phyloP scores from a whole-genome alignment of 768 basidiomycete species.

The Rickenella mellea region DNA sequence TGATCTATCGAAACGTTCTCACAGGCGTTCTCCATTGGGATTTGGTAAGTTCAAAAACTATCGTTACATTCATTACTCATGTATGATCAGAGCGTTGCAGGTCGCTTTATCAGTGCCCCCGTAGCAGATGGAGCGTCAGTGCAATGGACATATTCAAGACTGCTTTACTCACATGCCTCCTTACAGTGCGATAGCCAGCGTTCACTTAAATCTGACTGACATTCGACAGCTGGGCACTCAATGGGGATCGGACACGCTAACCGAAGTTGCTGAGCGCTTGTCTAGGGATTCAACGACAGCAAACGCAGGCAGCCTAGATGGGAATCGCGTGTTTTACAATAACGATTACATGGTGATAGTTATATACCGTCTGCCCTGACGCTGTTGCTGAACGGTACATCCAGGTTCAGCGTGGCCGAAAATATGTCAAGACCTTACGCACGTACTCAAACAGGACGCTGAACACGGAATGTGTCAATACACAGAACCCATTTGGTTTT shows the following conservation, averaged over 20 bases:
- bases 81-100: conserved; percentile 41
- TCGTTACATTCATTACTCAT: conserved; percentile 1
- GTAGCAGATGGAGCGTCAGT: conserved; percentile 36
- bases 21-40: conserved; percentile 63
- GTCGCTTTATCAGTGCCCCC: conserved; percentile 61
- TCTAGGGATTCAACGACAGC: conserved; percentile 28
- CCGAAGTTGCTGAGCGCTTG: conserved; percentile 29
- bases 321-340: conserved; percentile 57
- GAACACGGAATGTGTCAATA: conserved; percentile 60
- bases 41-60: conserved; percentile 34
- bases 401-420: conserved; percentile 52
- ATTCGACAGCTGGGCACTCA: conserved; percentile 38
- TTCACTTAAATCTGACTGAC: conserved; percentile 47
- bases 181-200: conserved; percentile 43
- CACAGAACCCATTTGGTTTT: conserved; percentile 57
- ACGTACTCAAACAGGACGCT: conserved; percentile 51
- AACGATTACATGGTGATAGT: conserved; percentile 58
- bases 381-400: not conserved
- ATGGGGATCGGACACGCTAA: conserved; percentile 38
- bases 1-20: conserved; percentile 51
- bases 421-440: conserved; percentile 51
- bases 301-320: conserved; percentile 42
- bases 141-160: conserved; percentile 2
- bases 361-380: not conserved
- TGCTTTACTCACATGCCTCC: not conserved